Evolutionary conservation across 495 filamentous ascomycete species (phyloP), one percentile per base, ranked within the genome.

Genomic region (Penicillium paradoxum): DNA sequence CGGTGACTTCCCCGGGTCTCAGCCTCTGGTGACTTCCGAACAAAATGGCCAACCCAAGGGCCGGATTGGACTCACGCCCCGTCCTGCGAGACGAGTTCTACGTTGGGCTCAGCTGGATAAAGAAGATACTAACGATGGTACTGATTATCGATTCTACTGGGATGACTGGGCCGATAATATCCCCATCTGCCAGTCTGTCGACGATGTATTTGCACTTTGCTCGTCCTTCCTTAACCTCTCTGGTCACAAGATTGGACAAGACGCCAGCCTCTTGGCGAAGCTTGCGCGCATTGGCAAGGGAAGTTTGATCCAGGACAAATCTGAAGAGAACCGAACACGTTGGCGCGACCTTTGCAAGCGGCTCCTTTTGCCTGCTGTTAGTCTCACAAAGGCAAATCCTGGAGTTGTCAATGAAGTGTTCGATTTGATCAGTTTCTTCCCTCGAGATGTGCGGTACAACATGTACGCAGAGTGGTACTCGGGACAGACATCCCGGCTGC

Each of bases 131-230:
- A 81, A 79, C 34, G 88, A 91, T 60, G 85, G 84, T 6, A 79
- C 76, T 4, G 81, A 84, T 42, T 96, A 95, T 62, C 80, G 87
- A 22, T 97, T 95, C 66, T 99, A 97, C 69, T 96, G 90, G 84
- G 92, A 97, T 52, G 91, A 97, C 49, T 99, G 95, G 95, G 78
- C 86, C 9, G 92, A 97, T 55, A 92, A 90, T 55, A 76, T 97
- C 25, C 95, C 95, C 2, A 71, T 95, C 9, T 97, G 93, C 62
- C 91, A 95, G 63, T 86, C 75, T 3, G 81, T 95, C 6, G 90
- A 96, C 57, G 93, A 99, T 62, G 76, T 99, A 3, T 93, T 97
- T 60, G 80, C 82, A 2, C 81, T 99, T 10, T 95, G 89, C 69
- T 82, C 83, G 39, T 90, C 91, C 0, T 77, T 99, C 22, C 73